Evolutionary conservation across 371 early-diverging fungal species (phyloP), one percentile per base, ranked within the genome.

Genomic region (Mortierella sp.): DNA sequence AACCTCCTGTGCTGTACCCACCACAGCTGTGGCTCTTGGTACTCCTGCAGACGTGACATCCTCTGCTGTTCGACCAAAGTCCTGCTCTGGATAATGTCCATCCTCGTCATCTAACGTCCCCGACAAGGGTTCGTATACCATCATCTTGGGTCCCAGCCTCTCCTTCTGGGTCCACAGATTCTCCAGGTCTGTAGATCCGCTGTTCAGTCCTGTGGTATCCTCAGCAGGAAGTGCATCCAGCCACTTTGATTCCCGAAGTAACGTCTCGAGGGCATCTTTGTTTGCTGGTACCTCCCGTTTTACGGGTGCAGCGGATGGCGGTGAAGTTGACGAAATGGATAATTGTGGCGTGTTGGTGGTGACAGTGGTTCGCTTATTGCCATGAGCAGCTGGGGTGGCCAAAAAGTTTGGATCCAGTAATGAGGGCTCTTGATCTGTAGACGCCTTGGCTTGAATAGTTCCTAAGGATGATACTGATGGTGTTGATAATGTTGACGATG

Each of bases 241-340:
- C 78, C 78, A 76, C 31, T 57, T 56, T 0, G 78, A 76, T 57
- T 76, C 78, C 24, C 78, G 65, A 21, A 48, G 48, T 0, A 76
- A 27, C 0, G 70, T 61, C 39, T 69, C 70, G 21, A 70, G 39
- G 1, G 63, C 70, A n/a, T 76, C 78, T 34, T 49, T 69, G 46
- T 76, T 70, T 6, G 37, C 23, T 12, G 51, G 53, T 0, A 17
- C 27, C 19, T 58, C 55, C 4, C 52, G 55, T 46, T 52, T 65
- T 23, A 24, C 55, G 15, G 31, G 21, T 48, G 31, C 21, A 21
- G 41, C 8, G 31, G 42, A 19, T 51, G 57, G 44, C 32, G 41
- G 15, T 30, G 64, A n/a, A n/a, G 59, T 7, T 19, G 61, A 21
- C 14, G 56, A n/a, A 27, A 55, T 31, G 41, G 58, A 41, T 27